Conservation (phyloP, 345 rosid species). For the Aethionema arabicum region DNA sequence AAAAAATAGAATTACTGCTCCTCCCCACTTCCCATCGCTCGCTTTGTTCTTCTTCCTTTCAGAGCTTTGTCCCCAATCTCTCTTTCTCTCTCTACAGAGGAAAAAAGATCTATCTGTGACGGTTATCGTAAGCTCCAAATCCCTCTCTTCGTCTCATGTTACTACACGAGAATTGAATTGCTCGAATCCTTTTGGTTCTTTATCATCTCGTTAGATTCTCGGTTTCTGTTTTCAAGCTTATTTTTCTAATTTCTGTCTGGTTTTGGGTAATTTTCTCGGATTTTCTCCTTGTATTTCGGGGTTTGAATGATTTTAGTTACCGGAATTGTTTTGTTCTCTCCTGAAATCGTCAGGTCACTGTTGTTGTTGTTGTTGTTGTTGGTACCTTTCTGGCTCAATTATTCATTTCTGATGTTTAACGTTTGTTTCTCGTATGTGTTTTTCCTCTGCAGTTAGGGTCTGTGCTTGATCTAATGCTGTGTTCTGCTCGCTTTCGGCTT, state of each 20-base stretch:
- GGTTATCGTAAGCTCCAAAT: slow-evolving; percentile 48
- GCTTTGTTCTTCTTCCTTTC: slow-evolving; percentile 30
- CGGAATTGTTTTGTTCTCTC: background rate
- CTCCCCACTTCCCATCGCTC: slow-evolving; percentile 25
- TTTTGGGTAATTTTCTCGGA: background rate
- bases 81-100: slow-evolving; percentile 18
- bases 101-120: slow-evolving; percentile 28
- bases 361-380: slow-evolving; percentile 14
- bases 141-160: slow-evolving; percentile 23
- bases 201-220: slow-evolving; percentile 17
- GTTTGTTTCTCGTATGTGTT: slow-evolving; percentile 16
- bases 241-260: background rate
- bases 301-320: background rate
- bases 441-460: slow-evolving; percentile 38
- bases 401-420: slow-evolving; percentile 19
- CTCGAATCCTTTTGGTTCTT: slow-evolving; percentile 19
- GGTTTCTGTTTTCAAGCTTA: slow-evolving; percentile 6
- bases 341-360: slow-evolving; percentile 20
- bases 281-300: background rate
- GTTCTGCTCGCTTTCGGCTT: slow-evolving; percentile 26
- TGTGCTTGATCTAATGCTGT: slow-evolving; percentile 46
- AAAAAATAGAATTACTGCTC: slow-evolving; percentile 36
- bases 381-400: background rate
- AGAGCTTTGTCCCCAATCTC: slow-evolving; percentile 6
- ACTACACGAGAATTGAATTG: slow-evolving; percentile 21